phyloP scores from a whole-genome alignment of 2,329 filamentous ascomycete species.

The Penicillium griseofulvum region DNA sequence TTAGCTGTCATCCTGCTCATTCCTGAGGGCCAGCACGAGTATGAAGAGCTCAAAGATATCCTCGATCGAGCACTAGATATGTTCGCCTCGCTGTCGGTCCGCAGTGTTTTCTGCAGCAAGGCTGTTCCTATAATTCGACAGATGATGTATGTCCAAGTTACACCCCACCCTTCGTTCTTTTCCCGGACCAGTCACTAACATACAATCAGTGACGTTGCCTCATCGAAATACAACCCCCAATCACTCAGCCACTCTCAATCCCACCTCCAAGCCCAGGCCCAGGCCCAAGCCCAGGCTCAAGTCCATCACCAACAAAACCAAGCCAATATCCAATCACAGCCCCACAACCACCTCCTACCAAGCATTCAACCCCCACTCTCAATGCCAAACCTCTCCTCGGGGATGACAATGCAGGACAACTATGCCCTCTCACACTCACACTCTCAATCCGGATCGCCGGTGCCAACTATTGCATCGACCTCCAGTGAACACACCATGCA shows the following conservation, averaged over 20 bases:
- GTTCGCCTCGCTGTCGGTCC: slow-evolving; percentile 33
- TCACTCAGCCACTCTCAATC: slow-evolving; percentile 3
- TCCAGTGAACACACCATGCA: slow-evolving; percentile 21
- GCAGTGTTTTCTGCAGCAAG: slow-evolving; percentile 39
- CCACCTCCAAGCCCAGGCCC: slow-evolving; percentile 12
- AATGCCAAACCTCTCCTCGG: slow-evolving; percentile 8
- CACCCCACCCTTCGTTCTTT: neutral
- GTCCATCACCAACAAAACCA: slow-evolving; percentile 13
- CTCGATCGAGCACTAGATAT: slow-evolving; percentile 31
- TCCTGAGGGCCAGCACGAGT: slow-evolving; percentile 30
- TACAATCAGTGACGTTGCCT: slow-evolving; percentile 24
- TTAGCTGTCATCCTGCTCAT: slow-evolving; percentile 30
- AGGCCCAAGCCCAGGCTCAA: slow-evolving; percentile 11
- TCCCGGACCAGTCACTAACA: slow-evolving; percentile 1
- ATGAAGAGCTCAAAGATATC: slow-evolving; percentile 28
- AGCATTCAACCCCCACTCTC: slow-evolving; percentile 9
- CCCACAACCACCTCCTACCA: slow-evolving; percentile 9
- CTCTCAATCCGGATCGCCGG: slow-evolving; percentile 19
- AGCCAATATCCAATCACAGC: slow-evolving; percentile 8
- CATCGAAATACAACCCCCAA: slow-evolving; percentile 18
- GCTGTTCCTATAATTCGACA: slow-evolving; percentile 36
- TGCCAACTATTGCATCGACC: slow-evolving; percentile 17
- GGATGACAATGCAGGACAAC: slow-evolving; percentile 13
- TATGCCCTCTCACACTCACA: slow-evolving; percentile 13
- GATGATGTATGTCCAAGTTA: slow-evolving; percentile 29